Percentiles rank a stretch among this genome's conserved stretches.
Evolutionary conservation across 768 basidiomycete species (phyloP).

Genomic region (Phaeotremella skinneri): DNA sequence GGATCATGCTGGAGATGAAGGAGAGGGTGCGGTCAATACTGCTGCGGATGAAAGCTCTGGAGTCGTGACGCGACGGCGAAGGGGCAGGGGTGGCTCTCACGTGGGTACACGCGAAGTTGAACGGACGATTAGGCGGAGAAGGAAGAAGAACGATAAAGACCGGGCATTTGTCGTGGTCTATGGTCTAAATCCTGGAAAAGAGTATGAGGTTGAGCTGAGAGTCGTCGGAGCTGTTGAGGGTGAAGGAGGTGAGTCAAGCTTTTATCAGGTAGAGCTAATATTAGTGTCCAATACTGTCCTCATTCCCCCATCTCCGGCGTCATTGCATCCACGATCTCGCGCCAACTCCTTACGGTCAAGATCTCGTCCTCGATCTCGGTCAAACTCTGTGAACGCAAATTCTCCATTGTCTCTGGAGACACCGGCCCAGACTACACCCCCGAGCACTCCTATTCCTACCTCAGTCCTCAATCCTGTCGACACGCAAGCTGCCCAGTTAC

Average conservation of each 20-base stretch:
- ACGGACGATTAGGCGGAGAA: conserved; percentile 14
- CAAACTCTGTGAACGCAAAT: conserved; percentile 36
- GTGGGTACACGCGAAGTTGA: conserved; percentile 8
- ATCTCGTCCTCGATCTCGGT: conserved; percentile 44
- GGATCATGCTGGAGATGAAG: conserved; percentile 21
- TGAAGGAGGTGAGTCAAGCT: conserved; percentile 16
- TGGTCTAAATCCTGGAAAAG: conserved; percentile 79
- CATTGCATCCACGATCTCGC: conserved; percentile 39
- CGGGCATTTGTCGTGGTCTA: conserved; percentile 90
- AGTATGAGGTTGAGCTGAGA: conserved; percentile 84
- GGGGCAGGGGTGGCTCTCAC: conserved; percentile 10
- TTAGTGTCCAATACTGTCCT: conserved; percentile 41
- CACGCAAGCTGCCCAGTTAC: conserved; percentile 55
- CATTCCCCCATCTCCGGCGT: conserved; percentile 29
- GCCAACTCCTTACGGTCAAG: conserved; percentile 48
- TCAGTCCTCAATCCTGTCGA: conserved; percentile 38
- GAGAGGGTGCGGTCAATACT: not conserved
- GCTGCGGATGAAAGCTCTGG: conserved; percentile 10
- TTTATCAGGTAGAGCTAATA: conserved; percentile 11
- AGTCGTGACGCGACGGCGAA: conserved; percentile 20
- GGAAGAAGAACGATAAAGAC: conserved; percentile 56
- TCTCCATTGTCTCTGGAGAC: conserved; percentile 5
- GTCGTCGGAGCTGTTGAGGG: conserved; percentile 56
- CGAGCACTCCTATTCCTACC: conserved; percentile 27
- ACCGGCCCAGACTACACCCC: conserved; percentile 5